Conservation (phyloP, 805 yeast species). For the Danielia oregonensis region DNA sequence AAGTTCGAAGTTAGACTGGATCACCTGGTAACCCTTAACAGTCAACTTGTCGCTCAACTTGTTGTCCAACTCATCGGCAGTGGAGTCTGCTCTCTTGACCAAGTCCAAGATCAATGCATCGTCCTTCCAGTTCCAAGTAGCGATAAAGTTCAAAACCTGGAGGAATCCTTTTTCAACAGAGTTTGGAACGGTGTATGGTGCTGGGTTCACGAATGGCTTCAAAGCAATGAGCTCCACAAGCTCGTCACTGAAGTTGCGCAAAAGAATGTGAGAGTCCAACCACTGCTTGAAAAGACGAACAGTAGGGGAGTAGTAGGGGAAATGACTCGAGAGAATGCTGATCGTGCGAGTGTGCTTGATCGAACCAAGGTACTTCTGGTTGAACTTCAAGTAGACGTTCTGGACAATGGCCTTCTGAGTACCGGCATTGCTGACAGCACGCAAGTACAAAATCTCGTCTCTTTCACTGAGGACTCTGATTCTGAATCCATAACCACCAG, state of each 20-base stretch:
- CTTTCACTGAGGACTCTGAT: slow-evolving; percentile 76
- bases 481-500: slow-evolving; percentile 87
- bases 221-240: slow-evolving; percentile 77
- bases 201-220: slow-evolving; percentile 80
- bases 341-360: slow-evolving; percentile 81
- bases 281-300: slow-evolving; percentile 85
- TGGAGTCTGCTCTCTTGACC: slow-evolving; percentile 39
- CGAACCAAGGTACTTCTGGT: slow-evolving; percentile 60
- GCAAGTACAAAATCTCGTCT: slow-evolving; percentile 69
- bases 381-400: slow-evolving; percentile 59
- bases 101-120: slow-evolving; percentile 79
- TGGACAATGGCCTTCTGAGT: slow-evolving; percentile 60
- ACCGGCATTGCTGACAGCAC: slow-evolving; percentile 65
- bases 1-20: slow-evolving; percentile 61
- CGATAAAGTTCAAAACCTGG: slow-evolving; percentile 63
- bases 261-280: slow-evolving; percentile 78
- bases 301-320: slow-evolving; percentile 70
- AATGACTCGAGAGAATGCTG: slow-evolving; percentile 64
- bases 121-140: slow-evolving; percentile 93
- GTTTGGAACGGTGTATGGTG: slow-evolving; percentile 80
- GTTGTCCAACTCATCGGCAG: slow-evolving; percentile 29
- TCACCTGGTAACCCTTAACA: slow-evolving; percentile 55
- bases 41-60: slow-evolving; percentile 60
- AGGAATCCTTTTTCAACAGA: slow-evolving; percentile 79
- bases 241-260: slow-evolving; percentile 72